phyloP scores from a whole-genome alignment of 306 rosid genomes.

The Cicer bijugum region DNA sequence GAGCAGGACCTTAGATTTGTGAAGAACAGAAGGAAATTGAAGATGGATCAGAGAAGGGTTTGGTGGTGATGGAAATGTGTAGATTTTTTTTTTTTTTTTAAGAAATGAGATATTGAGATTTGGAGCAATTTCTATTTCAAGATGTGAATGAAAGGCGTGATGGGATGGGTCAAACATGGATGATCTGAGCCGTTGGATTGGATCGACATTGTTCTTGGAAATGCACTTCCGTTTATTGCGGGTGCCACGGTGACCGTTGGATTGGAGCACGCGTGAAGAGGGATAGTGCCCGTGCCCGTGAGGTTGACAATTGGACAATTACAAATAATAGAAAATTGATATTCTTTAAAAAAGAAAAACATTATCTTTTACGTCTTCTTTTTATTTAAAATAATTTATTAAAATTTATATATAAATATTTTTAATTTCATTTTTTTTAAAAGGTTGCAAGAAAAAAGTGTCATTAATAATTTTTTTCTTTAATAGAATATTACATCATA shows the following conservation, averaged over 20 bases:
- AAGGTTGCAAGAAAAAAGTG: no score
- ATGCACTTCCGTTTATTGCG: conserved; percentile 76
- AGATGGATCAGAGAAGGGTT: conserved; percentile 16
- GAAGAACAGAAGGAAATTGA: neutral
- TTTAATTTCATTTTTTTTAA: no score
- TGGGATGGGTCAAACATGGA: conserved; percentile 58
- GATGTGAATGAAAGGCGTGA: conserved; percentile 27
- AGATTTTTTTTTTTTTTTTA: conserved; percentile 25
- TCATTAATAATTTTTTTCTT: no score
- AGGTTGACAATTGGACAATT: conserved; percentile 60
- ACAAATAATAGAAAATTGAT: neutral
- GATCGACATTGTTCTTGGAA: conserved; percentile 51
- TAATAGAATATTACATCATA: no score
- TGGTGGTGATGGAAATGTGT: conserved; percentile 3
- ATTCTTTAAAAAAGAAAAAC: no score
- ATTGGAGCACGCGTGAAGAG: conserved; percentile 88
- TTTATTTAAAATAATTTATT: no score
- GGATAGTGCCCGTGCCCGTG: conserved; percentile 60
- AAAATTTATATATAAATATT: no score
- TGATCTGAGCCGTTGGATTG: conserved; percentile 72
- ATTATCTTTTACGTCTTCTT: no score
- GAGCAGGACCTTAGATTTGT: conserved; percentile 29
- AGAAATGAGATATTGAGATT: conserved; percentile 11
- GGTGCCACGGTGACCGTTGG: conserved; percentile 62
- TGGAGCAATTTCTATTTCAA: neutral